Evolutionary conservation across 2,329 filamentous ascomycete species (phyloP).

Genomic region (Colletotrichum limetticola): DNA sequence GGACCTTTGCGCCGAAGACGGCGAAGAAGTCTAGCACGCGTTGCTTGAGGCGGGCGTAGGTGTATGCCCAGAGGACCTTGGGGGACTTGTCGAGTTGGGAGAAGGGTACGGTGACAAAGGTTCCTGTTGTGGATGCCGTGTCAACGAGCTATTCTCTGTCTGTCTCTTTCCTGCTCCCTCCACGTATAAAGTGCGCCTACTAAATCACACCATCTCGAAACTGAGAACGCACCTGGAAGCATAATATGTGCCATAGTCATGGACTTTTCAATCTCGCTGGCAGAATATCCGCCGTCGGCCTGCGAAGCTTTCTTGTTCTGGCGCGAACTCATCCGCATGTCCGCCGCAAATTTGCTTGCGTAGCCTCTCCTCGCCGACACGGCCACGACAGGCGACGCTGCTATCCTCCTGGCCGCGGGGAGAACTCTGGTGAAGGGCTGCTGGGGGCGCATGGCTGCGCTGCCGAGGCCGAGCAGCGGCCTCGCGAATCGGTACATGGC

Average conservation of each 20-base stretch:
- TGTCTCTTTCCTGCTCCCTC: not conserved
- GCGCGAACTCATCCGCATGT: conserved; percentile 8
- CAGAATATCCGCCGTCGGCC: not conserved
- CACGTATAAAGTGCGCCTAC: not conserved
- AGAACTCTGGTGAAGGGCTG: not conserved
- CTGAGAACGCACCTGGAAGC: conserved; percentile 18
- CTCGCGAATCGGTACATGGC: conserved; percentile 30
- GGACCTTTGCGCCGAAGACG: conserved; percentile 51
- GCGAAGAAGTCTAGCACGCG: conserved; percentile 47
- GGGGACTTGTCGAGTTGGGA: conserved; percentile 45
- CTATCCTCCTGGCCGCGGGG: conserved; percentile 22
- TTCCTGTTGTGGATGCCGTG: conserved; percentile 47
- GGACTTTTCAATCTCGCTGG: conserved; percentile 10
- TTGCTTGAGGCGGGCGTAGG: conserved; percentile 48
- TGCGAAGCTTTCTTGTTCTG: not conserved
- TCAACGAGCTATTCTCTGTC: not conserved
- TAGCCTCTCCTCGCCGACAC: conserved; percentile 12
- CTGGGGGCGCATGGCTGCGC: not conserved
- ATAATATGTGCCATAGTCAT: conserved; percentile 6
- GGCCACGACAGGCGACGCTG: not conserved
- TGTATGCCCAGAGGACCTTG: conserved; percentile 46
- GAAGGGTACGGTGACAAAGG: conserved; percentile 58
- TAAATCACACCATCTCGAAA: not conserved
- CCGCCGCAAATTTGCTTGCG: conserved; percentile 10
- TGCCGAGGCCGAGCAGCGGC: conserved; percentile 26